Evolutionary conservation across 805 yeast species (phyloP), one percentile per base, ranked within the genome.

Genomic region (Ogataea parapolymorpha): DNA sequence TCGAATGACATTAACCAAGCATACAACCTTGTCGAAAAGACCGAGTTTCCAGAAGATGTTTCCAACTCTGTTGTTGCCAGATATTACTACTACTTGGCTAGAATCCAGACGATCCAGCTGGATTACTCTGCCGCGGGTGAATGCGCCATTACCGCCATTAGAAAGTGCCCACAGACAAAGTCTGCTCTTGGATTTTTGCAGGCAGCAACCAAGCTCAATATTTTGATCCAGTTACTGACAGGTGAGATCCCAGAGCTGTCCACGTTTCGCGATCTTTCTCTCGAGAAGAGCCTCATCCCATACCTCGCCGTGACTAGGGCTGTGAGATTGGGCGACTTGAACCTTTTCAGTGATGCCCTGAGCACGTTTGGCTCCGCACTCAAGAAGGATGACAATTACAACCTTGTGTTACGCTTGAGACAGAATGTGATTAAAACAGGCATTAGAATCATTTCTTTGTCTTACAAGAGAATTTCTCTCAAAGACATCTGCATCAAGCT

Each of bases 401-500:
- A 87, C 28, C 74, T 93, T 54, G 93, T 93, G 32, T 74, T 88
- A 33, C 79, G 98, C 57, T 74, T 93, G 59, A 85, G 97, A 62
- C 96, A 95, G 60, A 93, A 91, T 62, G 99, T 93, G 47, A 93
- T 93, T 66, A 93, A 91, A 68, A 90, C 99, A 1, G 99, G 99
- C 58, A 88, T 93, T 46, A 79, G 98, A 63, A 85, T 87, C 56
- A 87, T 93, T 58, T 86, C 96, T 10, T 70, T 93, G 55, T 82
- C 96, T 6, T 93, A 93, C 69, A 85, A 93, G 45, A 82, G 79
- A 61, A 93, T 93, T 46, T 86, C 97, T 3, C 74, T 93, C 55
- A 85, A 84, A 63, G 99, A 93, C 59, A 89, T 93, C 42, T 93
- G 99, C 65, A 76, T 93, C 55, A 87, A 91, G 60, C 76, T 93